Percentiles rank a stretch among this genome's conserved stretches.
These are phyloP conservation scores for Cryomyces minteri DNA, from an alignment of 495 filamentous ascomycete genomes.

Conservation along the genomic window DNA sequence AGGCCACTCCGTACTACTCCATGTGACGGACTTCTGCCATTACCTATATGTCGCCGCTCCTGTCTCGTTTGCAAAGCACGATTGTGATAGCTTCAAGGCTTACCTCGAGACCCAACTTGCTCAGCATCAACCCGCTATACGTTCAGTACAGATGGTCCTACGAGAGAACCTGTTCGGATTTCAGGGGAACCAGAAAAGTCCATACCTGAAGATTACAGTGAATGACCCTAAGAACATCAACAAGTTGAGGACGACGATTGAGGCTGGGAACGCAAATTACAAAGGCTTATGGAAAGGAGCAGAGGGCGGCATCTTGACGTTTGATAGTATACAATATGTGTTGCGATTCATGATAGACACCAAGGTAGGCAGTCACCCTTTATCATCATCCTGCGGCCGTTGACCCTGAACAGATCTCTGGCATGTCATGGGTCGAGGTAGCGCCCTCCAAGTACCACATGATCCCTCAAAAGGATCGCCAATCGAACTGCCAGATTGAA, in stretches of 20 bases:
- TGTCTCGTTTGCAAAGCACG: constrained; percentile 51
- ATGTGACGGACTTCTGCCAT: constrained; percentile 90
- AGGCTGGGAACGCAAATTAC: constrained; percentile 61
- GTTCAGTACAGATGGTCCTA: constrained; percentile 59
- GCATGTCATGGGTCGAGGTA: constrained; percentile 96
- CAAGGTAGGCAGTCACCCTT: constrained; percentile 31
- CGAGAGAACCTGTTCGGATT: constrained; percentile 84
- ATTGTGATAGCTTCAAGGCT: constrained; percentile 55
- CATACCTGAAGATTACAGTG: constrained; percentile 84
- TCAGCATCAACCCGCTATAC: constrained; percentile 40
- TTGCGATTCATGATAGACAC: constrained; percentile 96
- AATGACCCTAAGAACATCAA: constrained; percentile 68
- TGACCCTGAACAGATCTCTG: constrained; percentile 34
- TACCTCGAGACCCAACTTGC: constrained; percentile 66
- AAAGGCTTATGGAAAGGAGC: constrained; percentile 68
- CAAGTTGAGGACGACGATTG: constrained; percentile 51
- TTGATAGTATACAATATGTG: constrained; percentile 88
- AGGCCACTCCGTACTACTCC: constrained; percentile 85
- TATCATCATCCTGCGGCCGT: not conserved
- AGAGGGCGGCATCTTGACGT: constrained; percentile 59
- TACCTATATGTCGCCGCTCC: constrained; percentile 92
- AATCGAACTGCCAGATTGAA: constrained; percentile 93
- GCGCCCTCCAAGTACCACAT: constrained; percentile 54
- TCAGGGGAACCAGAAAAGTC: constrained; percentile 78
- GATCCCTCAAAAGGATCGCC: constrained; percentile 34